phyloP scores from a whole-genome alignment of 2,329 filamentous ascomycete genomes.

The Penicillium capsulatum region DNA sequence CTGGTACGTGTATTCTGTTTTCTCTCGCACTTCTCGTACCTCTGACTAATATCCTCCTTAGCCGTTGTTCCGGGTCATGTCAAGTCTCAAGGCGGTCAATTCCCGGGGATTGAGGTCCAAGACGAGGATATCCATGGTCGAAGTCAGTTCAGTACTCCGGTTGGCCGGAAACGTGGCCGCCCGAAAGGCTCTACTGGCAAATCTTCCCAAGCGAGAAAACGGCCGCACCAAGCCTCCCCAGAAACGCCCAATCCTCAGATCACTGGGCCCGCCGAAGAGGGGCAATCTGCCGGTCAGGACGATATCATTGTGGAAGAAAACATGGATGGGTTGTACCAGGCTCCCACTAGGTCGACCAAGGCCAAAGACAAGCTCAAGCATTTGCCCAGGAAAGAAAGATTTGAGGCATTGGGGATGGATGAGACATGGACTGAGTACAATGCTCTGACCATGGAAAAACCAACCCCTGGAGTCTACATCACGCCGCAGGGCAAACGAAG shows the following conservation, averaged over 20 bases:
- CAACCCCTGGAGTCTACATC: conserved; percentile 39
- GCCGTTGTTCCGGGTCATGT: too few relatives aligned
- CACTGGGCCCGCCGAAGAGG: conserved; percentile 14
- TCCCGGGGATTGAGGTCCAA: too few relatives aligned
- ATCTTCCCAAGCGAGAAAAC: not conserved
- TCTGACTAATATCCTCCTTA: too few relatives aligned
- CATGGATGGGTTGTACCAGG: too few relatives aligned
- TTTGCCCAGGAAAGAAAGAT: conserved; percentile 29
- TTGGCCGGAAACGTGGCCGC: too few relatives aligned
- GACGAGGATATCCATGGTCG: too few relatives aligned
- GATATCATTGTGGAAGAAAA: not conserved
- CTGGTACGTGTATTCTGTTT: conserved; percentile 27
- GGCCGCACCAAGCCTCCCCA: too few relatives aligned
- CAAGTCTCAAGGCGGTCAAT: too few relatives aligned
- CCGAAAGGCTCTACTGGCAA: not conserved
- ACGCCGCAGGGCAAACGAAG: conserved; percentile 38
- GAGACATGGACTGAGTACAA: conserved; percentile 42
- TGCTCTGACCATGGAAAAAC: conserved; percentile 35
- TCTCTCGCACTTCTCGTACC: too few relatives aligned
- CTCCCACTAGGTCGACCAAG: conserved; percentile 1
- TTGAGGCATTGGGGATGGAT: conserved; percentile 39
- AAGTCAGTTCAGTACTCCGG: too few relatives aligned
- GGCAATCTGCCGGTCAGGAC: conserved; percentile 8
- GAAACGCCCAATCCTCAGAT: not conserved
- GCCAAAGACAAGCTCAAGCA: not conserved